Conservation (phyloP, 2,329 filamentous ascomycete genomes). For the Metarhizium robertsii region DNA sequence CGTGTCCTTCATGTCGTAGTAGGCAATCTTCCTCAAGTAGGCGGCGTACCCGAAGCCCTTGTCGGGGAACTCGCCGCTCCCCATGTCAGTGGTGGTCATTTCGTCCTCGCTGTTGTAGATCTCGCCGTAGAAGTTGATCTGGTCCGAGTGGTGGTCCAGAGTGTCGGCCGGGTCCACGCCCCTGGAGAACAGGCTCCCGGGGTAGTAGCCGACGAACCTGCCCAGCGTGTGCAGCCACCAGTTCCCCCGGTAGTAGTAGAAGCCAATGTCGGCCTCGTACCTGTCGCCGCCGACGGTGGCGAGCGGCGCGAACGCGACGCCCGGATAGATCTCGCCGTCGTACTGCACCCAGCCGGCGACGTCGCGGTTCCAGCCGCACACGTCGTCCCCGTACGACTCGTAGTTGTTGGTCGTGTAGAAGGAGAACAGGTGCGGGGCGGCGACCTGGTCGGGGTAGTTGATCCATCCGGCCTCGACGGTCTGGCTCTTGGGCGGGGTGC, state of each 20-base stretch:
- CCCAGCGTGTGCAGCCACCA: slow-evolving; percentile 12
- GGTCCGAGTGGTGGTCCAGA: slow-evolving; percentile 6
- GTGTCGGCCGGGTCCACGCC: slow-evolving; percentile 5
- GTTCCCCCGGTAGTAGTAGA: slow-evolving; percentile 8
- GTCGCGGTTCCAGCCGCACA: slow-evolving; percentile 13
- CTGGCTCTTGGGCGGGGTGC: slow-evolving; percentile 7
- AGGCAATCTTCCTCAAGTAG: slow-evolving; percentile 12
- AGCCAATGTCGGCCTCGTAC: slow-evolving; percentile 10
- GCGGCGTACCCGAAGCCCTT: slow-evolving; percentile 8
- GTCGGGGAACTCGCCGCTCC: slow-evolving; percentile 14
- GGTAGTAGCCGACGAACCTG: slow-evolving; percentile 12
- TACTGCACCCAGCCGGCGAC: slow-evolving; percentile 12
- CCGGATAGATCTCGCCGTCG: slow-evolving; percentile 10
- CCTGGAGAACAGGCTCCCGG: slow-evolving; percentile 9
- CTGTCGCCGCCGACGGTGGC: slow-evolving; percentile 9
- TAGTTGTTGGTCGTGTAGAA: slow-evolving; percentile 14
- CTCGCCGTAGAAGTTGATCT: slow-evolving; percentile 13
- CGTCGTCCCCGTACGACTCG: slow-evolving; percentile 6
- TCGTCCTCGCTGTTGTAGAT: slow-evolving; percentile 11
- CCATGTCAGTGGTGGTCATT: slow-evolving; percentile 13
- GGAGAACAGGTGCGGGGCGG: slow-evolving; percentile 10
- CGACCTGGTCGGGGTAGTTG: slow-evolving; percentile 9
- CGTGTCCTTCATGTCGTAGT: slow-evolving; percentile 4
- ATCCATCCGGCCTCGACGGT: slow-evolving; percentile 14
- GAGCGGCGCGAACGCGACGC: slow-evolving; percentile 7